Conservation (phyloP, 192 early-diverging fungal species). For the Backusella liffmaniae region DNA sequence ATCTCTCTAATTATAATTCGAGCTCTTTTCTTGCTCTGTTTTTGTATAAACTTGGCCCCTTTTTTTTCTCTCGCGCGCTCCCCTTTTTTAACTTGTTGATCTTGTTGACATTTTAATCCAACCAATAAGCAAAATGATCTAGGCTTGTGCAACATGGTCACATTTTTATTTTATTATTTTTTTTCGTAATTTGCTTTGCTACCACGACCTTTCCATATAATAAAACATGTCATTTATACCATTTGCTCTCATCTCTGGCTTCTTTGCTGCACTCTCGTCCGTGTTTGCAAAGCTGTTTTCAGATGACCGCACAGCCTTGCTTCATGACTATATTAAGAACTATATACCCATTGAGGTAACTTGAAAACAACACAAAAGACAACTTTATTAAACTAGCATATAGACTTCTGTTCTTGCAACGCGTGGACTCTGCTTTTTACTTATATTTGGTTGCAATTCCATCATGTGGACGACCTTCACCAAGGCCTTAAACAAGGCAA, state of each 20-base stretch:
- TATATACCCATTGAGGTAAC: conserved; percentile 23
- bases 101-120: conserved; percentile 5
- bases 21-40: background rate
- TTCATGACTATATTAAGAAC: conserved; percentile 16
- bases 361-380: background rate
- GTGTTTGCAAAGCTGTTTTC: conserved; percentile 81
- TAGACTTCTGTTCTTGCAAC: conserved; percentile 29
- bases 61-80: background rate
- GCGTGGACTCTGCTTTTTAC: conserved; percentile 51
- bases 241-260: conserved; percentile 61
- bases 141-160: background rate
- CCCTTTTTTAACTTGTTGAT: background rate
- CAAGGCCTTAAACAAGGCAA: conserved; percentile 72
- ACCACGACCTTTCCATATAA: background rate
- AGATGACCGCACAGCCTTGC: conserved; percentile 46
- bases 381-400: background rate
- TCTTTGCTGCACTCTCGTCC: conserved; percentile 74
- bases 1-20: background rate
- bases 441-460: conserved; percentile 71
- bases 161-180: background rate
- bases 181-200: background rate
- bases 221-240: conserved; percentile 35
- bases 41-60: background rate
- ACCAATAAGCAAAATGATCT: background rate
- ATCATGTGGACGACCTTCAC: conserved; percentile 90